Evolutionary conservation across 345 rosid genomes (phyloP).

Genomic region (Laguncularia racemosa): DNA sequence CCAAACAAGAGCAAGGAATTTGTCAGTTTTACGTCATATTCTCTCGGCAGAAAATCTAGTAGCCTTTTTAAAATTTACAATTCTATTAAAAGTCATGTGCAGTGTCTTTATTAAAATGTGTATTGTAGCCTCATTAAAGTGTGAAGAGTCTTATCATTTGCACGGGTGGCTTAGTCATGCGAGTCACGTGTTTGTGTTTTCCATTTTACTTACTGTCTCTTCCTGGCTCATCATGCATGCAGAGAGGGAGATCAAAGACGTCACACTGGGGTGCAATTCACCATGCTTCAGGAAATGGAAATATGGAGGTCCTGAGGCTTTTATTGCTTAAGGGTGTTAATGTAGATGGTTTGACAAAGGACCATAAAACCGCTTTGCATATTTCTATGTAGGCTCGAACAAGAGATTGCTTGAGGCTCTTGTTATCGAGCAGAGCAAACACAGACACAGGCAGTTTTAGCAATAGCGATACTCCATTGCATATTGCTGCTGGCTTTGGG

Average conservation of each 20-base stretch:
- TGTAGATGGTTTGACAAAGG: slow-evolving; percentile 32
- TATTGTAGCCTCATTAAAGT: no score
- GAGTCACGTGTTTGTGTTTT: no score
- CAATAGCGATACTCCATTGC: slow-evolving; percentile 47
- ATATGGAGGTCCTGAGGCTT: slow-evolving; percentile 41
- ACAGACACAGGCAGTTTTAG: slow-evolving; percentile 16
- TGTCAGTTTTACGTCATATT: no score
- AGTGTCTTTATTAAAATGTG: no score
- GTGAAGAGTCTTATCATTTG: no score
- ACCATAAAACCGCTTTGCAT: slow-evolving; percentile 47
- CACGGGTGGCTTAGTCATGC: no score
- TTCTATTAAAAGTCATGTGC: no score
- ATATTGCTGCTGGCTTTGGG: slow-evolving; percentile 38
- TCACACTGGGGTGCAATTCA: slow-evolving; percentile 50
- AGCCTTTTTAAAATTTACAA: no score
- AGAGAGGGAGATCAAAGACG: slow-evolving; percentile 28
- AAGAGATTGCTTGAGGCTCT: slow-evolving; percentile 36
- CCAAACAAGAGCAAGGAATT: no score
- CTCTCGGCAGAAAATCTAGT: no score
- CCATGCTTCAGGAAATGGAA: slow-evolving; percentile 33
- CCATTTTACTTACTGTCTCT: no score
- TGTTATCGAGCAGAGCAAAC: slow-evolving; percentile 36
- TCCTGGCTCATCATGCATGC: slow-evolving; percentile 41
- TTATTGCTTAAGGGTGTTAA: slow-evolving; percentile 43
- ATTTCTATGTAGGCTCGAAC: slow-evolving; percentile 36